Base-by-base conservation (phyloP, 345 rosid species). In the Trapa bicornis region DNA sequence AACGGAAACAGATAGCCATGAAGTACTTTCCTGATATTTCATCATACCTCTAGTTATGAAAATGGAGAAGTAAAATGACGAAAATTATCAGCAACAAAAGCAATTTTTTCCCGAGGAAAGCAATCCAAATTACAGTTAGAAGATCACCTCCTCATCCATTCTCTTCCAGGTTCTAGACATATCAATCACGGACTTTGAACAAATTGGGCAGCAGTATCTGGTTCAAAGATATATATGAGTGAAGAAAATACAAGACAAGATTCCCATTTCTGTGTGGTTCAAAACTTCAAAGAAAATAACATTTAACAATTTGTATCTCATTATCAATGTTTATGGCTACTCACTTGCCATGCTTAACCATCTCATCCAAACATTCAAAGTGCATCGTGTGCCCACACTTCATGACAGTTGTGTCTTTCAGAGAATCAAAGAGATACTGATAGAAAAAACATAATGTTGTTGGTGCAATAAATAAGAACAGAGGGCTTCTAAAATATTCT, bases 321-420 rank as follows among this genome's bases (percentile, higher is more conserved):
- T 64, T 3, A 11, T 29, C 12, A 64, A 43, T 15, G 6, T 13
- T 14, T 13, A 57, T 4, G 14, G 50, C 15, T n/a, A 53, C 87
- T 89, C 77, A 94, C 99, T 91, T 87, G 78, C 82, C 86, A 29
- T 66, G 96, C 69, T 81, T 83, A 70, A 86, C 68, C 99, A 94
- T 94, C 85, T 91, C 97, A 1, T 41, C n/a, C 72, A 70, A 87
- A 74, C 99, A 94, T 72, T 94, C 96, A 29, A 36, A 33, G 60
- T 94, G 99, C 96, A 94, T 94, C 0, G 99, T 94, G 86, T 94
- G 99, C 67, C 99, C 99, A 12, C 99, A 94, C 83, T 84, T 91
- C 99, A 94, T 87, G 22, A 94, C 99, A 0, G 79, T 79, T 41
- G 93, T 87, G 69, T 87, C 99, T 74, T 94, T 89, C 70, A 94